Evolutionary conservation across 352 stramenopile species (phyloP).

Genomic region (Albugo laibachii): DNA sequence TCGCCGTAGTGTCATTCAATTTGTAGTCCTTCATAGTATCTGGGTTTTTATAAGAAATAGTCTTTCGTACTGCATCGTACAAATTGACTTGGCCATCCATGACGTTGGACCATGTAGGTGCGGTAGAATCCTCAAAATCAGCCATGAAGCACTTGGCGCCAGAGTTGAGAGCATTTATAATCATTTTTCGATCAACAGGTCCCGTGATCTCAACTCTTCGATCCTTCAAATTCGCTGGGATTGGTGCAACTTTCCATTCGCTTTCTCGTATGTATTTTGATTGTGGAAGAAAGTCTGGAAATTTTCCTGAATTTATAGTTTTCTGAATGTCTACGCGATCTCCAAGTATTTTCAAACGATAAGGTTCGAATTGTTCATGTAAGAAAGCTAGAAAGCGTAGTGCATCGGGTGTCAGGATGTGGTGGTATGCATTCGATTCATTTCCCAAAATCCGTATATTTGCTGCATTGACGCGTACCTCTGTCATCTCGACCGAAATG

Average conservation of each 20-base stretch:
- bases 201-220: slow-evolving; percentile 92
- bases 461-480: slow-evolving; percentile 3
- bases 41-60: slow-evolving; percentile 67
- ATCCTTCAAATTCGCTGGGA: slow-evolving; percentile 77
- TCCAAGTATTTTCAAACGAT: slow-evolving; percentile 22
- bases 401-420: slow-evolving; percentile 80
- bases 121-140: slow-evolving; percentile 89
- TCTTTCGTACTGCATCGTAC: slow-evolving; percentile 79
- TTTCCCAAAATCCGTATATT: slow-evolving; percentile 72
- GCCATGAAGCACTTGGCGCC: slow-evolving; percentile 91
- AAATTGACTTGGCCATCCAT: slow-evolving; percentile 88
- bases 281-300: slow-evolving; percentile 77
- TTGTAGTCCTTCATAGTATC: slow-evolving; percentile 53
- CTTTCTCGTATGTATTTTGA: slow-evolving; percentile 70
- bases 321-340: slow-evolving; percentile 32
- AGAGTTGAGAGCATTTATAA: slow-evolving; percentile 93
- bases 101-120: slow-evolving; percentile 87
- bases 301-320: slow-evolving; percentile 70
- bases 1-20: slow-evolving; percentile 61
- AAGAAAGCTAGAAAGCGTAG: slow-evolving; percentile 84
- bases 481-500: too few relatives aligned
- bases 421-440: slow-evolving; percentile 50
- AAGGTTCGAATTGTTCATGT: slow-evolving; percentile 71
- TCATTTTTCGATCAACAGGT: slow-evolving; percentile 91
- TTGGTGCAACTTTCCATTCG: slow-evolving; percentile 51